These are phyloP conservation scores for Cutaneotrichosporon sp. DNA, from an alignment of 1,284 basidiomycete species.

Conservation along the genomic window DNA sequence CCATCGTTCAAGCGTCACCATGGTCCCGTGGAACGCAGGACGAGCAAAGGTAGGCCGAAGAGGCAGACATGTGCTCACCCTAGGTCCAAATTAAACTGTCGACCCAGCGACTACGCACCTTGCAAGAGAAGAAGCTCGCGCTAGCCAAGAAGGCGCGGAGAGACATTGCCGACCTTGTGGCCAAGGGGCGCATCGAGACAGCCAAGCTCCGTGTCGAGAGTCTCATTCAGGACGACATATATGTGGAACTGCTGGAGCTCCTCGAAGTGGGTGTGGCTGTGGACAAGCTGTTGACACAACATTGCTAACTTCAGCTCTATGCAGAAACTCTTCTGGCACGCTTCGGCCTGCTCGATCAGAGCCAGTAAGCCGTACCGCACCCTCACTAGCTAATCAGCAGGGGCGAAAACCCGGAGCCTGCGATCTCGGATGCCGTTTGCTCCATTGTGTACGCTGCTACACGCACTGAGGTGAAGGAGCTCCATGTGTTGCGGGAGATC, in stretches of 20 bases:
- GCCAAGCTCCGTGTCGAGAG: constrained; percentile 44
- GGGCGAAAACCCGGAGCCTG: constrained; percentile 73
- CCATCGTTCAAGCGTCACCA: constrained; percentile 5
- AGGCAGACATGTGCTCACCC: not conserved
- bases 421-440: constrained; percentile 64
- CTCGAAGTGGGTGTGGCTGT: constrained; percentile 56
- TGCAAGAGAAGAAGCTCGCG: constrained; percentile 90
- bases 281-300: not conserved
- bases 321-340: constrained; percentile 86
- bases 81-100: constrained; percentile 56
- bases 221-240: constrained; percentile 48
- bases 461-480: constrained; percentile 84
- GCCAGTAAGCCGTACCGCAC: constrained; percentile 20
- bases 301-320: constrained; percentile 57
- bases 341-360: constrained; percentile 75
- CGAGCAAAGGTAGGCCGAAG: constrained; percentile 25
- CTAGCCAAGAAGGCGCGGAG: constrained; percentile 64
- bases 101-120: constrained; percentile 78
- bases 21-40: constrained; percentile 41
- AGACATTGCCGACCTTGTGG: constrained; percentile 48
- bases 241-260: constrained; percentile 74
- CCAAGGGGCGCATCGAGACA: constrained; percentile 44
- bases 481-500: constrained; percentile 84
- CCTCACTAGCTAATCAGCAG: constrained; percentile 45
- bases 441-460: constrained; percentile 86